Conservation (phyloP, 176 grass and related monocot species). For the Lolium multiflorum region DNA sequence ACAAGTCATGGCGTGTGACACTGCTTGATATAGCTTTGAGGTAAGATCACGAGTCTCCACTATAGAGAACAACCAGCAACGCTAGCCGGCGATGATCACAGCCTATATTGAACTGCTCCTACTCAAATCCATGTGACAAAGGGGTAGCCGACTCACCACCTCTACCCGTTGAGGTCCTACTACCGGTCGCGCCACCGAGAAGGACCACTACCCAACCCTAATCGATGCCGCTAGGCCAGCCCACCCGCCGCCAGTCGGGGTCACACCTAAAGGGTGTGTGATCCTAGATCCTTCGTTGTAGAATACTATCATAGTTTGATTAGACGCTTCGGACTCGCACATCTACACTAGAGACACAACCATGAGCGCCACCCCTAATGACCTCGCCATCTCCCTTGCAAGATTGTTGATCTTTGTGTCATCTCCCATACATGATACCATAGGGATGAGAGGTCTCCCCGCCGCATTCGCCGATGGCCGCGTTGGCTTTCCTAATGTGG, state of each 20-base stretch:
- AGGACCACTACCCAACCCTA: not conserved
- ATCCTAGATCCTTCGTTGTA: not conserved
- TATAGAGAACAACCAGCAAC: not conserved
- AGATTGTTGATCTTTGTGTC: not conserved
- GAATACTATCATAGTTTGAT: not conserved
- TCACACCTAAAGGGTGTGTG: not conserved
- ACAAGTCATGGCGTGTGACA: not conserved
- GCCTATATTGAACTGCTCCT: not conserved
- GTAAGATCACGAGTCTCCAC: not conserved
- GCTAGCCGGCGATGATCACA: not conserved
- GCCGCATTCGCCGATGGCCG: too few species aligned
- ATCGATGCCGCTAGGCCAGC: not conserved
- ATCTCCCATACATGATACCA: not conserved
- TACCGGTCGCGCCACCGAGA: not conserved
- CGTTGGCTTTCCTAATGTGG: not conserved
- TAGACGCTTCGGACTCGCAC: not conserved
- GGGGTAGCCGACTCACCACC: not conserved
- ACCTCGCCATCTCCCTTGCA: not conserved
- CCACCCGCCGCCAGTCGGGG: not conserved
- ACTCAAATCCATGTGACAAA: not conserved
- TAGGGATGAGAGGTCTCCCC: not conserved
- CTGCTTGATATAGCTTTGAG: not conserved
- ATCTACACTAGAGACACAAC: not conserved
- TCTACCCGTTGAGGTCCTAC: too few species aligned
- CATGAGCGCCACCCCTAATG: not conserved